Conservation (phyloP, 805 yeast genomes). For the Candida piceae region DNA sequence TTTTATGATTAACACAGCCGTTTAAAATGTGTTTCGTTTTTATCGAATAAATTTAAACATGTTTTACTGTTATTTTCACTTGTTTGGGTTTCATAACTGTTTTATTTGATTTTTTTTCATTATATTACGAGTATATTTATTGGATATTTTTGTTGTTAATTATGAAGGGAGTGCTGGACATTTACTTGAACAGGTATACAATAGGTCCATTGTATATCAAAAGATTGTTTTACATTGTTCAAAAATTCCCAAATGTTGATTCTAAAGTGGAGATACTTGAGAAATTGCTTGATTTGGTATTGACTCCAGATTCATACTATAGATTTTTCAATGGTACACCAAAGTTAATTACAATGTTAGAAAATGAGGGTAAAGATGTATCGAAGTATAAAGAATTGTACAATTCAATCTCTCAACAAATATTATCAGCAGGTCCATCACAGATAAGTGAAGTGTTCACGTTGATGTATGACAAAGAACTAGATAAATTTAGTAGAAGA, state of each 20-base stretch:
- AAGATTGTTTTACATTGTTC: constrained; percentile 16
- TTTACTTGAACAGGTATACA: constrained; percentile 8
- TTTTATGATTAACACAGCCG: no score
- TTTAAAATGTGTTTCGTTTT: no score
- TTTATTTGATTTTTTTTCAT: neutral
- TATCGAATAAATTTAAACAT: no score
- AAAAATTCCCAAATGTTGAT: constrained; percentile 8
- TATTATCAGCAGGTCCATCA: neutral
- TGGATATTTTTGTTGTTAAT: no score
- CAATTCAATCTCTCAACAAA: constrained; percentile 4
- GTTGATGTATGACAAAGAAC: constrained; percentile 7
- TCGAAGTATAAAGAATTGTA: constrained; percentile 5
- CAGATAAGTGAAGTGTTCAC: constrained; percentile 3
- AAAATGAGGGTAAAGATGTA: constrained; percentile 5
- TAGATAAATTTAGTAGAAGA: constrained; percentile 3
- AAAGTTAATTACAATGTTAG: constrained; percentile 7
- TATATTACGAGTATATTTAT: neutral
- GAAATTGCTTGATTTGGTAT: constrained; percentile 12
- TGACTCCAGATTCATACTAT: constrained; percentile 10
- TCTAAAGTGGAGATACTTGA: constrained; percentile 3
- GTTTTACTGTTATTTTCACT: no score
- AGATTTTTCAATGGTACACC: constrained; percentile 13
- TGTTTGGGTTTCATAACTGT: no score
- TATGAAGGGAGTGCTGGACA: constrained; percentile 7
- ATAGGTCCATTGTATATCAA: constrained; percentile 17